These are phyloP conservation scores for Scortechinia acanthostroma DNA, from an alignment of 2,329 filamentous ascomycete genomes.

Conservation along the genomic window DNA sequence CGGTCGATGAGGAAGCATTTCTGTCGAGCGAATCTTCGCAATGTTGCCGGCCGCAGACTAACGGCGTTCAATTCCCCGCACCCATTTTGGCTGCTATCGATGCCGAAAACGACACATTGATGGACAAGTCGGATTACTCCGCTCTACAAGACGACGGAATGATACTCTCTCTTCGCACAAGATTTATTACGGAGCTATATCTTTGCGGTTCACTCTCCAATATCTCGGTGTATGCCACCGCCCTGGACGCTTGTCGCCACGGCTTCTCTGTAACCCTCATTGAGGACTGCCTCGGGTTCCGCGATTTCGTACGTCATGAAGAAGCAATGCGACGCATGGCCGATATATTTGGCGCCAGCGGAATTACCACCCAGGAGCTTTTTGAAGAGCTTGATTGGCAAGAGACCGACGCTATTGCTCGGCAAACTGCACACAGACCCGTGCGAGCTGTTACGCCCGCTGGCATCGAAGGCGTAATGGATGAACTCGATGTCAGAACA, in stretches of 20 bases:
- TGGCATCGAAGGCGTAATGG: not conserved
- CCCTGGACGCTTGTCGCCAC: slow-evolving; percentile 58
- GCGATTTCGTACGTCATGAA: slow-evolving; percentile 44
- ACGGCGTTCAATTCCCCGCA: not conserved
- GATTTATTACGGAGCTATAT: slow-evolving; percentile 47
- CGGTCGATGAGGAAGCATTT: not conserved
- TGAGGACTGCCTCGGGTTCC: slow-evolving; percentile 57
- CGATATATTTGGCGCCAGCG: slow-evolving; percentile 40
- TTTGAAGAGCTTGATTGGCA: slow-evolving; percentile 8
- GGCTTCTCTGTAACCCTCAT: slow-evolving; percentile 57
- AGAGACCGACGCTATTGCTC: slow-evolving; percentile 4
- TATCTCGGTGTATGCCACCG: slow-evolving; percentile 58
- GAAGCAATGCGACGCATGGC: slow-evolving; percentile 53
- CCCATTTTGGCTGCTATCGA: not conserved
- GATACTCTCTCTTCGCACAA: slow-evolving; percentile 21
- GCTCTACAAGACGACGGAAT: not conserved
- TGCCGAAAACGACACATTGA: not conserved
- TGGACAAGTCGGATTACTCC: not conserved
- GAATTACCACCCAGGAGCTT: slow-evolving; percentile 8
- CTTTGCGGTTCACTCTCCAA: slow-evolving; percentile 60
- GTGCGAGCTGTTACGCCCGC: not conserved
- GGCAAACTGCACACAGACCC: not conserved
- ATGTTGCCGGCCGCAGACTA: not conserved
- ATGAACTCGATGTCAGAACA: not conserved
- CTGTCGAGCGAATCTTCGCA: not conserved